Evolutionary conservation across 2,329 filamentous ascomycete species (phyloP), one percentile per base, ranked within the genome.

Genomic region (Aspergillus fumigatus): DNA sequence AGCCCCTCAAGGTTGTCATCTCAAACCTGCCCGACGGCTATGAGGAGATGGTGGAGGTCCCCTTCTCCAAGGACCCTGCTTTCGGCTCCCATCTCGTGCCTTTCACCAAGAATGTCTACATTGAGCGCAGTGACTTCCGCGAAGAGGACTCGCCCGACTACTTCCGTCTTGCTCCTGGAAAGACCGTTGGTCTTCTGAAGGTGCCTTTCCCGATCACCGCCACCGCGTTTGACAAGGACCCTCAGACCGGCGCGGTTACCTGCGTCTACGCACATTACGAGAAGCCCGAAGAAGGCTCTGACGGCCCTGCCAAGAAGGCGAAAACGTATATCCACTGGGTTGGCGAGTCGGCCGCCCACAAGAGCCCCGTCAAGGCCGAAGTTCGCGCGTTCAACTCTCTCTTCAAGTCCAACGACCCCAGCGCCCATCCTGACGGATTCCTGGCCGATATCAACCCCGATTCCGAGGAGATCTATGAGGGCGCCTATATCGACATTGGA

Each of bases 251-350:
- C 52, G 80, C 82, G 57, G 82, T 93, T 47, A 86, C 79, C 1
- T 82, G 86, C 62, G 83, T 93, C 57, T 80, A 81, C 32, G 88
- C 88, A 14, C 80, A 81, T 21, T 86, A 86, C 54, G 88, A 90
- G 59, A 88, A 88, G 63, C 82, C 82, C 32, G 74, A 75, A 57
- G 88, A 90, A 59, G 84, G 81, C 19, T 86, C 87, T 68, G 84
- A 21, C 25, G 21, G 21, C 43, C 23, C 85, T 65, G 65, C 73
- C 56, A 78, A 78, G 65, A 81, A 81, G 58, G 85, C 88, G 45
- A 93, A 95, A 77, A 87, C 91, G 0, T 83, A 80, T 69, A 96
- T 97, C 70, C 92, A 96, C 70, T 97, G 93, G 93, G 89, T 96
- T 5, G 85, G 86, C 4, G 84, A 86, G 41, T 87, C 84, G 1